A percentile compares a stretch with the other conserved stretches of the same genome.
These are phyloP conservation scores for Solanum medicagineum DNA, from an alignment of 257 asterid species.

Conservation along the genomic window DNA sequence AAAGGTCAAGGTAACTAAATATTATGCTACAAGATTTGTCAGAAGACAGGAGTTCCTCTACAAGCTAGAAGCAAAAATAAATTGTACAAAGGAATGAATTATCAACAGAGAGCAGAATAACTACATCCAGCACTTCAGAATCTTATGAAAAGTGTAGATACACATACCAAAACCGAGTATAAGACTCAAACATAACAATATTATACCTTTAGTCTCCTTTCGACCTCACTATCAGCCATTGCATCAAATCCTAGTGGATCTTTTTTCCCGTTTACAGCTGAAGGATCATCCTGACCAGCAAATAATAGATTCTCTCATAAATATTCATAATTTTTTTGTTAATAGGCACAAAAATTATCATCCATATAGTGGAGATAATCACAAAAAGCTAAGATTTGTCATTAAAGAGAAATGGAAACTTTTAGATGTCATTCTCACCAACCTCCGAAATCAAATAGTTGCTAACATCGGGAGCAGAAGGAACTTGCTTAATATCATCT, in stretches of 20 bases:
- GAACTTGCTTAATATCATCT: constrained; percentile 48
- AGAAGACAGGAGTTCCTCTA: not conserved
- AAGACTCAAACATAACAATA: constrained; percentile 7
- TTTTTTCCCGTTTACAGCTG: constrained; percentile 56
- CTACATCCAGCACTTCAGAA: not conserved
- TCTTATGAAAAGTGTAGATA: not conserved
- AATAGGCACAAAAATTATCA: not conserved
- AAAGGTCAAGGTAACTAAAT: not conserved
- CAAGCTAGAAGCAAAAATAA: not conserved
- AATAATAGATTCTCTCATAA: constrained; percentile 5
- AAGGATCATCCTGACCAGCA: constrained; percentile 59
- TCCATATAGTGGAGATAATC: not conserved
- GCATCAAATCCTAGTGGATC: constrained; percentile 71
- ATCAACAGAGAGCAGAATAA: not conserved
- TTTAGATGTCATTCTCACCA: constrained; percentile 3
- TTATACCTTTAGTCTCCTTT: constrained; percentile 81
- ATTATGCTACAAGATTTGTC: not conserved
- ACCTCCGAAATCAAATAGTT: constrained; percentile 78
- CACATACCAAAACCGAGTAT: not conserved
- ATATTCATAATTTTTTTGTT: not conserved
- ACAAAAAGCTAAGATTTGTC: not conserved
- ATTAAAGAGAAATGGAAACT: not conserved
- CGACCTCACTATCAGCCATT: constrained; percentile 79
- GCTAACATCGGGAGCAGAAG: constrained; percentile 85
- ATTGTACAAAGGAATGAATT: not conserved